These are phyloP conservation scores for Xylona heveae DNA, from an alignment of 495 filamentous ascomycete genomes.

Conservation along the genomic window DNA sequence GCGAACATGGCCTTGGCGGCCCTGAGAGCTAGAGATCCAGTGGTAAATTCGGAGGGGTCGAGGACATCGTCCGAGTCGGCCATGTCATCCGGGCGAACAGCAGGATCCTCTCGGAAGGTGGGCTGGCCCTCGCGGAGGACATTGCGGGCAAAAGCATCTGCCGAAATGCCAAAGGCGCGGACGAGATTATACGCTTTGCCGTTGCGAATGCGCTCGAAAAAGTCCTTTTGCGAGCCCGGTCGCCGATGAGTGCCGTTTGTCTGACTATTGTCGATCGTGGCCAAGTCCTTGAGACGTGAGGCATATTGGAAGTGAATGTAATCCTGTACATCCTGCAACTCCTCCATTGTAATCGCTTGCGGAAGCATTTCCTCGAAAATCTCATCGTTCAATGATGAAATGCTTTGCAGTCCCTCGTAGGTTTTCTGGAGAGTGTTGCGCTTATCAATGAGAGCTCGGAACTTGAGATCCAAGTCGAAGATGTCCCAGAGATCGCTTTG, in stretches of 20 bases:
- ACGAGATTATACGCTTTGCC: constrained; percentile 65
- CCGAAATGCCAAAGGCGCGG: constrained; percentile 71
- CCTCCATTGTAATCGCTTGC: constrained; percentile 62
- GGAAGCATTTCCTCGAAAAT: constrained; percentile 64
- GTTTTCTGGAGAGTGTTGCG: constrained; percentile 59
- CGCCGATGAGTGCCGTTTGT: constrained; percentile 48
- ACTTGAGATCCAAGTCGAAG: constrained; percentile 85
- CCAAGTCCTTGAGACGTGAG: constrained; percentile 54
- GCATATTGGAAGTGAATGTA: constrained; percentile 93
- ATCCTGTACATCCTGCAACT: constrained; percentile 88
- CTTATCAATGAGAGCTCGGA: constrained; percentile 75
- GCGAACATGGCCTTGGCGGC: constrained; percentile 74
- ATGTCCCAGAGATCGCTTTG: constrained; percentile 91
- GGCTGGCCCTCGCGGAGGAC: constrained; percentile 54
- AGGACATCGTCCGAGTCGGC: constrained; percentile 44
- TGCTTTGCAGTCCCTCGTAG: constrained; percentile 46
- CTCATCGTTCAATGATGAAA: constrained; percentile 29
- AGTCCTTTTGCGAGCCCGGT: constrained; percentile 47
- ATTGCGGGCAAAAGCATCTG: constrained; percentile 72
- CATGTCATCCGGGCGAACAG: constrained; percentile 54
- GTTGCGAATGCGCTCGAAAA: constrained; percentile 68
- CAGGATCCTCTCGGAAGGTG: constrained; percentile 65
- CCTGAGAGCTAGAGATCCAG: constrained; percentile 48
- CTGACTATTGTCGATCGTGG: constrained; percentile 21
- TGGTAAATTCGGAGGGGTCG: constrained; percentile 51